Conservation (phyloP, 1,139 yeast species). For the Candida frijolesensis region DNA sequence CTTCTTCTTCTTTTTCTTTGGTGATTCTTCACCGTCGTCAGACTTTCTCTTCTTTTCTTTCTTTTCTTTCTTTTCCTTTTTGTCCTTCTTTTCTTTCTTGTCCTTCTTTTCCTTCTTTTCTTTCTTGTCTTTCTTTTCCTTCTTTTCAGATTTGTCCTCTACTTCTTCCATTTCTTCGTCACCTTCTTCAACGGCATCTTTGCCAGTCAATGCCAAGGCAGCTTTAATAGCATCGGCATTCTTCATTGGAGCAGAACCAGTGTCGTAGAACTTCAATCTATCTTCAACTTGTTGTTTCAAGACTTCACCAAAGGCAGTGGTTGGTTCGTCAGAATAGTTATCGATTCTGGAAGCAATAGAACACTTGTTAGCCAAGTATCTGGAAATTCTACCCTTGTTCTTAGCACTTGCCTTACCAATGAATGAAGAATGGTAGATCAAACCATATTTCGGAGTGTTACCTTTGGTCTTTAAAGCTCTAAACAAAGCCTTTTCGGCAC, state of each 20-base stretch:
- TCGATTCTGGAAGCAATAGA: slow-evolving; percentile 98
- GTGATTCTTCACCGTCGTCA: slow-evolving; percentile 20
- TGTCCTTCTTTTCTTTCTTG: slow-evolving; percentile 52
- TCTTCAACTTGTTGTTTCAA: slow-evolving; percentile 97
- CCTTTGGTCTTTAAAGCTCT: slow-evolving; percentile 98
- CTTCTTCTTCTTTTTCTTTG: slow-evolving; percentile 46
- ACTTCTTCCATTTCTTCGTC: slow-evolving; percentile 45
- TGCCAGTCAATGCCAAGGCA: slow-evolving; percentile 73
- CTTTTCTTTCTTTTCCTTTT: slow-evolving; percentile 51
- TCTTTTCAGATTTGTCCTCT: slow-evolving; percentile 59
- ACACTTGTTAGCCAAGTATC: slow-evolving; percentile 98
- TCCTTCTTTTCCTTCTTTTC: slow-evolving; percentile 58
- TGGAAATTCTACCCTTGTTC: slow-evolving; percentile 98
- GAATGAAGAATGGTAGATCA: slow-evolving; percentile 93
- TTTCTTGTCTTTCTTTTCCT: slow-evolving; percentile 56
- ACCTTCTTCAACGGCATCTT: slow-evolving; percentile 29
- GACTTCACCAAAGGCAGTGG: slow-evolving; percentile 84
- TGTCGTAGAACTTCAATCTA: slow-evolving; percentile 91
- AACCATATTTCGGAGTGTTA: slow-evolving; percentile 98
- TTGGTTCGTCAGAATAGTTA: slow-evolving; percentile 86
- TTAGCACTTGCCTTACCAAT: slow-evolving; percentile 96
- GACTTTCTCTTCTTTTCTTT: slow-evolving; percentile 51
- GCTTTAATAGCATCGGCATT: slow-evolving; percentile 91
- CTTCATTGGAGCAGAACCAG: slow-evolving; percentile 96
- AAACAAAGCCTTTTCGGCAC: slow-evolving; percentile 99